These are phyloP conservation scores for Mycena rebaudengoi DNA, from an alignment of 768 basidiomycete genomes.

Conservation along the genomic window DNA sequence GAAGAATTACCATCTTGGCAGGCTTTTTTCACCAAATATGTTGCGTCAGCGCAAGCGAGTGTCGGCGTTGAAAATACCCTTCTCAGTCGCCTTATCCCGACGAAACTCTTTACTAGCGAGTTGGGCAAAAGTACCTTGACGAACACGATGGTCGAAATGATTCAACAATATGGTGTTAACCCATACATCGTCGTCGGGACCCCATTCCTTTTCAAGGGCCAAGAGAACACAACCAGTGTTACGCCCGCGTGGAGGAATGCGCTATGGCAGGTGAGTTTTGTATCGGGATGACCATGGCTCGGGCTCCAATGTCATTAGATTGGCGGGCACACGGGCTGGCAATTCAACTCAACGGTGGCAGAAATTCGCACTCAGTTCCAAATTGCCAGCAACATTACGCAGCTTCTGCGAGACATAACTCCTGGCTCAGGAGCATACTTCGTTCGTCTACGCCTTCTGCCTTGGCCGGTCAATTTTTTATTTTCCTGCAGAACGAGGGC, in stretches of 20 bases:
- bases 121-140: conserved; percentile 30
- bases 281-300: neutral
- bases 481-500: conserved; percentile 49
- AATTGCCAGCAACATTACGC: neutral
- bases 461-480: no score
- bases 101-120: conserved; percentile 32
- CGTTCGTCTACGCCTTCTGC: conserved; percentile 5
- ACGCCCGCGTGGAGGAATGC: conserved; percentile 33
- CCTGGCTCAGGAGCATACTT: conserved; percentile 18
- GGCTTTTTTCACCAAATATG: conserved; percentile 42
- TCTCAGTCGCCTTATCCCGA: conserved; percentile 37
- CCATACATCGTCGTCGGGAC: conserved; percentile 28
- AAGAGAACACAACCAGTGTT: conserved; percentile 25
- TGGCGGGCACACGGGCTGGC: neutral
- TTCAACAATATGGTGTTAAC: conserved; percentile 23
- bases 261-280: conserved; percentile 30
- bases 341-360: neutral
- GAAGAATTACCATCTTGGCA: conserved; percentile 41
- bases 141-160: conserved; percentile 13
- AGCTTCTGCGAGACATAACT: neutral
- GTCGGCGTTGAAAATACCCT: conserved; percentile 36
- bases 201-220: conserved; percentile 29
- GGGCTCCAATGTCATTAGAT: neutral
- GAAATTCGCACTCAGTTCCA: neutral
- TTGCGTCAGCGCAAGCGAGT: conserved; percentile 34